Evolutionary conservation across 805 yeast species (phyloP).

Genomic region (Cyberlindnera samutprakarnensis): DNA sequence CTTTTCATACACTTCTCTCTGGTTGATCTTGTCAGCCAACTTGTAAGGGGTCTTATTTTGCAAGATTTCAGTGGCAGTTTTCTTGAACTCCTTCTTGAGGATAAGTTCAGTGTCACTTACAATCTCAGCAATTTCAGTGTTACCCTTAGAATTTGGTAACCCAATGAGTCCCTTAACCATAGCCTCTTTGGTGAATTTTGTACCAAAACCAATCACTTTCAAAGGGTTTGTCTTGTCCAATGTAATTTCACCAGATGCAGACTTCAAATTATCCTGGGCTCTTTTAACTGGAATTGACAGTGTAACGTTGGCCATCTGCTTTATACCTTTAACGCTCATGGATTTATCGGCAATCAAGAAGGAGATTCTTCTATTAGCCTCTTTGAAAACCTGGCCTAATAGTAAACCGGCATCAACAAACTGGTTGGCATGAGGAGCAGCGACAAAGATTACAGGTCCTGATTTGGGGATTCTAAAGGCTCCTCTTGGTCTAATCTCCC

Average conservation of each 20-base stretch:
- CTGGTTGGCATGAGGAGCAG: constrained; percentile 97
- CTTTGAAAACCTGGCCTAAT: constrained; percentile 69
- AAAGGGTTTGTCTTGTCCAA: constrained; percentile 49
- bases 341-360: constrained; percentile 85
- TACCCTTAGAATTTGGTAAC: constrained; percentile 72
- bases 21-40: constrained; percentile 79
- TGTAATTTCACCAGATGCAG: constrained; percentile 60
- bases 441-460: constrained; percentile 89
- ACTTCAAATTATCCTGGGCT: constrained; percentile 76
- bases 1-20: constrained; percentile 69
- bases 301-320: constrained; percentile 67
- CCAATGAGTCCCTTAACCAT: constrained; percentile 61
- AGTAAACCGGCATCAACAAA: constrained; percentile 75
- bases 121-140: constrained; percentile 60
- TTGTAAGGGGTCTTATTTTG: constrained; percentile 51
- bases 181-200: constrained; percentile 54
- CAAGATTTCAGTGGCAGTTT: constrained; percentile 37
- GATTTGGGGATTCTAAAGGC: constrained; percentile 60
- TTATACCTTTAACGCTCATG: constrained; percentile 57
- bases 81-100: constrained; percentile 64
- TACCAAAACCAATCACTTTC: constrained; percentile 54
- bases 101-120: constrained; percentile 63
- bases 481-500: constrained; percentile 86
- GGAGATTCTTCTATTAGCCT: constrained; percentile 61
- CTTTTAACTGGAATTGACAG: constrained; percentile 86